Base-by-base conservation (phyloP, 192 early-diverging fungal species). In the Backusella luteola region DNA sequence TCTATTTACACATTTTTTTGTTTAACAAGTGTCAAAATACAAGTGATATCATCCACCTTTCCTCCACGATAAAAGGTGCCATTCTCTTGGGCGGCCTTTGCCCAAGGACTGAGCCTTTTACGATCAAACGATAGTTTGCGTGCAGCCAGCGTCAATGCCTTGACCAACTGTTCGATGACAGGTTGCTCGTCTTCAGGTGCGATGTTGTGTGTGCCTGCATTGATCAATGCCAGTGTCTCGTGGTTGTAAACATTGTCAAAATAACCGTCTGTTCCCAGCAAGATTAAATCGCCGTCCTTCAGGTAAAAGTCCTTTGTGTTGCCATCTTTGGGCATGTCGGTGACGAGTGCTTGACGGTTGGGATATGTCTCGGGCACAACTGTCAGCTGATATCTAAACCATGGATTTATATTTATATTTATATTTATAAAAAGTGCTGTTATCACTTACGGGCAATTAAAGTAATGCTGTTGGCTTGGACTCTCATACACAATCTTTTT, bases 401-500 rank as follows among this genome's bases (percentile, higher is more conserved):
- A 32, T 3, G 32, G 2, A 0, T 32, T 32, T 32, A 81, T 44
- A 59, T 0, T 52, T 26, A 81, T 44, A 59, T 0, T 52, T 26
- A n/a, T 11, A 35, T 21, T 39, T 41, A 41, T 8, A 36, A 41
- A 26, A 6, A 8, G 70, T 66, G 66, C 35, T 1, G 38, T 17
- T 14, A 14, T 35, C 11, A 63, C 73, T 77, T 83, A 83, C 69
- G 89, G 89, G 71, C 89, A 90, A 66, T 90, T 90, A 74, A 88
- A 90, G 70, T 88, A 90, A 79, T 90, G 89, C 44, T 90, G 89
- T 39, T 90, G 89, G 12, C 85, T 85, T 8, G 89, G 87, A 9
- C 84, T 86, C 66, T 90, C 89, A 71, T 86, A 90, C 8, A 90
- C 79, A 26, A 88, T 79, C 41, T 81, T 78, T 49, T 86, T 79